Evolutionary conservation across 2,329 filamentous ascomycete species (phyloP).

Genomic region (Cladosporium sp.): DNA sequence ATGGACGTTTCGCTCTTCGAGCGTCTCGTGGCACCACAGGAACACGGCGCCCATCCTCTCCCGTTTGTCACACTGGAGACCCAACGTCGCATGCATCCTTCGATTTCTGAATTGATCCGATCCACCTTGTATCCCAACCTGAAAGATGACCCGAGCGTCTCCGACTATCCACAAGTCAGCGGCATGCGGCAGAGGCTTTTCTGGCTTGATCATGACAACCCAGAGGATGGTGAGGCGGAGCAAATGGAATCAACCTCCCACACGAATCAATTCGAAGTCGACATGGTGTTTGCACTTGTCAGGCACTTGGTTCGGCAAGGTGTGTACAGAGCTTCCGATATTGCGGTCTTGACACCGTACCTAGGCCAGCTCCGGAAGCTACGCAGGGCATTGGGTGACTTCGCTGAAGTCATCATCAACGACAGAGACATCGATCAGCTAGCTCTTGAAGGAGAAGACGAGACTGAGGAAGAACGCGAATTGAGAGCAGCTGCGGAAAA

Average conservation of each 20-base stretch:
- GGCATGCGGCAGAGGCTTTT: conserved; percentile 51
- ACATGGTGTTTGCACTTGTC: conserved; percentile 58
- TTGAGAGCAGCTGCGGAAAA: conserved; percentile 3
- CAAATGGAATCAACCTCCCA: conserved; percentile 36
- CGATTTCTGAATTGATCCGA: conserved; percentile 53
- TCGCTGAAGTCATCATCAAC: conserved; percentile 56
- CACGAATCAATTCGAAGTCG: conserved; percentile 54
- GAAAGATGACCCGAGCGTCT: conserved; percentile 41
- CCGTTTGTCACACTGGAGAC: conserved; percentile 45
- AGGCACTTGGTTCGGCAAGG: conserved; percentile 62
- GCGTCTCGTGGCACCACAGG: conserved; percentile 39
- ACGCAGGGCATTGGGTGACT: conserved; percentile 37
- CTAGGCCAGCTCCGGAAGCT: conserved; percentile 52
- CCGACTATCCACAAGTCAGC: conserved; percentile 41
- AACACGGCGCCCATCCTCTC: conserved; percentile 17
- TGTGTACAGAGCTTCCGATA: conserved; percentile 52
- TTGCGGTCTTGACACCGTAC: conserved; percentile 66
- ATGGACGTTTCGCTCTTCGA: conserved; percentile 59
- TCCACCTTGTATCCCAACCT: conserved; percentile 53
- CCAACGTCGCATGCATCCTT: conserved; percentile 61
- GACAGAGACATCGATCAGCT: conserved; percentile 57
- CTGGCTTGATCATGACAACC: conserved; percentile 54
- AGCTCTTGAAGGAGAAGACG: conserved; percentile 9
- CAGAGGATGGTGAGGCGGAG: conserved; percentile 35
- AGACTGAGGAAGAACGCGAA: conserved; percentile 18